phyloP scores from a whole-genome alignment of 257 asterid species.

The Misopates orontium region DNA sequence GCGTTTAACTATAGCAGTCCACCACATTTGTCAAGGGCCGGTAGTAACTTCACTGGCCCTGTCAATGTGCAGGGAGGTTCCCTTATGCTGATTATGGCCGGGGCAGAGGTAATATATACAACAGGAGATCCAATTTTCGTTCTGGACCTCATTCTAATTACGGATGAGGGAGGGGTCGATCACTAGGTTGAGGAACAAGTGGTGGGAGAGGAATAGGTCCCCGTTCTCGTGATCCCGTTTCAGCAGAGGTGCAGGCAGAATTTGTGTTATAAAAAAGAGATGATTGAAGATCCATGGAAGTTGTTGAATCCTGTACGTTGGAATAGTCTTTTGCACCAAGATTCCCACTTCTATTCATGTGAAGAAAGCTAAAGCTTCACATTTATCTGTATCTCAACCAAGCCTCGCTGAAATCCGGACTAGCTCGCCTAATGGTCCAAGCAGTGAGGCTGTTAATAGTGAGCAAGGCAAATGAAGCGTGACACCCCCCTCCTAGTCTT shows the following conservation, averaged over 20 bases:
- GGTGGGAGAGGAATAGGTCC: conserved; percentile 51
- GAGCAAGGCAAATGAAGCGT: background rate
- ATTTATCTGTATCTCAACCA: background rate
- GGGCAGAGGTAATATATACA: conserved; percentile 46
- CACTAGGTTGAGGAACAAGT: conserved; percentile 35
- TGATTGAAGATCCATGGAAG: conserved; percentile 90
- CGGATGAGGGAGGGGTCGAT: conserved; percentile 50
- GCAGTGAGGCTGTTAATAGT: background rate
- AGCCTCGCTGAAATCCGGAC: background rate
- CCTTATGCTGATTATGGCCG: conserved; percentile 37
- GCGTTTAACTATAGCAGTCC: conserved; percentile 28
- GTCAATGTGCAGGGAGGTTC: conserved; percentile 31
- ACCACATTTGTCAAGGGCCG: conserved; percentile 41
- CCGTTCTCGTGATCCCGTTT: no score
- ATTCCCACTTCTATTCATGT: background rate
- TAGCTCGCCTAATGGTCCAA: background rate
- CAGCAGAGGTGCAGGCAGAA: conserved; percentile 40
- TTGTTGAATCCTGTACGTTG: conserved; percentile 53
- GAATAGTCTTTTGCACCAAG: conserved; percentile 26
- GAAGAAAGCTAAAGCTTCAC: background rate
- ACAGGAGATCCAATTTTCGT: conserved; percentile 31
- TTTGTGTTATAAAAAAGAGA: conserved; percentile 56
- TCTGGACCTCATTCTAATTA: conserved; percentile 32
- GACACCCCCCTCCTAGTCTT: no score
- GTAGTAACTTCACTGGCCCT: conserved; percentile 33